These are phyloP conservation scores for Telfairia occidentalis DNA, from an alignment of 331 rosid genomes.

Conservation along the genomic window DNA sequence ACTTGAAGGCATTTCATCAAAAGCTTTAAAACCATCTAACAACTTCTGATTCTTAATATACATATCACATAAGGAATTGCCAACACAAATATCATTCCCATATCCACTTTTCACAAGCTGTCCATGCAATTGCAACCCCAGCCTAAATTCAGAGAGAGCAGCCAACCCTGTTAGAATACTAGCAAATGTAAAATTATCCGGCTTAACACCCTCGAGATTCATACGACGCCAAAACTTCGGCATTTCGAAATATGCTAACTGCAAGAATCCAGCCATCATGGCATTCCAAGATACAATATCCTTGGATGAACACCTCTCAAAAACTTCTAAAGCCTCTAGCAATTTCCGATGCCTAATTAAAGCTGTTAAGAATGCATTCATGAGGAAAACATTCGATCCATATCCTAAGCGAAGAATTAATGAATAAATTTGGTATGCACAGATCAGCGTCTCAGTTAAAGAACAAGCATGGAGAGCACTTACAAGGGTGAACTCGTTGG, in stretches of 20 bases:
- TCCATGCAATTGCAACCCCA: conserved; percentile 61
- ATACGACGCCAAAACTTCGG: conserved; percentile 45
- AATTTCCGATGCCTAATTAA: conserved; percentile 43
- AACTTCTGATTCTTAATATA: conserved; percentile 42
- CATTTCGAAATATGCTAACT: conserved; percentile 24
- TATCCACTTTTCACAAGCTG: conserved; percentile 48
- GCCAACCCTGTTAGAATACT: conserved; percentile 51
- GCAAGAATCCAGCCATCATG: conserved; percentile 53
- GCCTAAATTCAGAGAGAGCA: conserved; percentile 30
- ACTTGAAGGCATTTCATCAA: conserved; percentile 46
- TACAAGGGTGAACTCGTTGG: conserved; percentile 63
- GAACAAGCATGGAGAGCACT: conserved; percentile 70
- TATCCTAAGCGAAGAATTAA: conserved; percentile 45
- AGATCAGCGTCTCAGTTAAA: conserved; percentile 21
- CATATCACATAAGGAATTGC: conserved; percentile 57
- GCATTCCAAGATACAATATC: conserved; percentile 70
- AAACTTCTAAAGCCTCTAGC: conserved; percentile 32
- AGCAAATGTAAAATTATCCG: conserved; percentile 51
- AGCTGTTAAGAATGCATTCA: conserved; percentile 43
- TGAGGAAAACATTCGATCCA: conserved; percentile 39
- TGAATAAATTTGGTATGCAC: conserved; percentile 40
- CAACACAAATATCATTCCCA: conserved; percentile 47
- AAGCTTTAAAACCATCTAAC: conserved; percentile 47
- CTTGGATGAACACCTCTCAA: conserved; percentile 27
- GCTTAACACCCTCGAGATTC: conserved; percentile 30